These are phyloP conservation scores for Mallotus nudiflorus DNA, from an alignment of 345 rosid species.

Conservation along the genomic window DNA sequence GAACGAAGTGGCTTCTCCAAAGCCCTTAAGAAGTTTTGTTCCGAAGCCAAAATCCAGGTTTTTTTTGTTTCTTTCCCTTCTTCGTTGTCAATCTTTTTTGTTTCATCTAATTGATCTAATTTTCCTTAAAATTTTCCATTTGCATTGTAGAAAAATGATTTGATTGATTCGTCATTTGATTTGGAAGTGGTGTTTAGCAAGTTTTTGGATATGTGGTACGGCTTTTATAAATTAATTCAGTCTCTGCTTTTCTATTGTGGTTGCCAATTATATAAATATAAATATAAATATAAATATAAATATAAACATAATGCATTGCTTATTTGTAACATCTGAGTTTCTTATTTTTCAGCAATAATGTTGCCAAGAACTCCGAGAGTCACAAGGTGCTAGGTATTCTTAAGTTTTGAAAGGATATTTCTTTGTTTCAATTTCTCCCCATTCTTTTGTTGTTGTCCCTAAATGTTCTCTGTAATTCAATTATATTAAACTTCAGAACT, in stretches of 20 bases:
- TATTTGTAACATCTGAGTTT: background rate
- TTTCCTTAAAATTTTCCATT: background rate
- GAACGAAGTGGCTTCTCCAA: slow-evolving; percentile 57
- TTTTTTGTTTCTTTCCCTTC: background rate
- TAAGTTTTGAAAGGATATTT: background rate
- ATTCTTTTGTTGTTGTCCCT: no score
- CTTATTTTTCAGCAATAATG: slow-evolving; percentile 25
- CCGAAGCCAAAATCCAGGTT: slow-evolving; percentile 68
- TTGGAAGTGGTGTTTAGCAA: slow-evolving; percentile 59
- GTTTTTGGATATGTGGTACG: slow-evolving; percentile 52
- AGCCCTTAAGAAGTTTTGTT: slow-evolving; percentile 65
- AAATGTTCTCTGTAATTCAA: background rate
- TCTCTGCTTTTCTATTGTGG: background rate
- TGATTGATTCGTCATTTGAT: slow-evolving; percentile 35
- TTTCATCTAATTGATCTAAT: background rate
- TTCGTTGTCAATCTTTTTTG: background rate
- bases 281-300: background rate
- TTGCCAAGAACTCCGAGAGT: slow-evolving; percentile 15
- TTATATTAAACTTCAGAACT: slow-evolving; percentile 22
- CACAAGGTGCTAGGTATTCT: slow-evolving; percentile 34
- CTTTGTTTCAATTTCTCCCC: background rate
- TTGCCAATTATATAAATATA: background rate
- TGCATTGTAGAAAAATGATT: slow-evolving; percentile 59
- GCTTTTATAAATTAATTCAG: background rate
- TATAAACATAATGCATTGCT: background rate